Conservation (phyloP, 139 green algal species). For the Ulvella scutata region DNA sequence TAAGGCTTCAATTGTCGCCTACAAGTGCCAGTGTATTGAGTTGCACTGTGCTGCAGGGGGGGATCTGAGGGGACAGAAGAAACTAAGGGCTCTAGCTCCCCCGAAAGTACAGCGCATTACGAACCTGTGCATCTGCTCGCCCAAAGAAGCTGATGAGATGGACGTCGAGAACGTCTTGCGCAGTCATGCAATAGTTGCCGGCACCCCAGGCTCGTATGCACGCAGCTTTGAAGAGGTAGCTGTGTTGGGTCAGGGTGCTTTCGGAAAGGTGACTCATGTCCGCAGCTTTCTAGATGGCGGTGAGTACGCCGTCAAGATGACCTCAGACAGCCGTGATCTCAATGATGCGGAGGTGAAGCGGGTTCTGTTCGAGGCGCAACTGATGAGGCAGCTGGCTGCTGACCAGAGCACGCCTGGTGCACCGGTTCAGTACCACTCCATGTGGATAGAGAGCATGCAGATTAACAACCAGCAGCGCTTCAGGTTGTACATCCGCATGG, state of each 20-base stretch:
- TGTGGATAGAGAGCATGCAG: slow-evolving; percentile 2
- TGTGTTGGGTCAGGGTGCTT: not conserved
- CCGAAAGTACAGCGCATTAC: not conserved
- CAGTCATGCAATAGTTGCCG: not conserved
- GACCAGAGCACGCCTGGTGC: not conserved
- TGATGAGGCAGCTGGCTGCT: not conserved
- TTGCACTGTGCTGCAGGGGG: too few relatives aligned
- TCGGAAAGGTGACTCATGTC: not conserved
- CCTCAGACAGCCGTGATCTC: not conserved
- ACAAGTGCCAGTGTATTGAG: too few relatives aligned
- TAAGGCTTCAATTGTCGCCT: too few relatives aligned
- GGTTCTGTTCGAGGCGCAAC: not conserved
- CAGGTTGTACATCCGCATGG: not conserved
- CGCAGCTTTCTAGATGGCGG: not conserved
- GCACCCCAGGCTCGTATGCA: not conserved
- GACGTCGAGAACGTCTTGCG: not conserved
- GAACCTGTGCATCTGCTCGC: not conserved
- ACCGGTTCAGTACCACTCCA: not conserved
- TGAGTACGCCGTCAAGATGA: not conserved
- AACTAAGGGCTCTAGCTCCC: not conserved
- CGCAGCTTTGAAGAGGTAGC: not conserved
- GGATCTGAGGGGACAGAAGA: not conserved
- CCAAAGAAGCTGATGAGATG: not conserved
- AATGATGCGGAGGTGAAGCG: not conserved
- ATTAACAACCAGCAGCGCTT: not conserved